Base-by-base conservation (phyloP, 805 yeast species). In the Hanseniaspora nectarophila region DNA sequence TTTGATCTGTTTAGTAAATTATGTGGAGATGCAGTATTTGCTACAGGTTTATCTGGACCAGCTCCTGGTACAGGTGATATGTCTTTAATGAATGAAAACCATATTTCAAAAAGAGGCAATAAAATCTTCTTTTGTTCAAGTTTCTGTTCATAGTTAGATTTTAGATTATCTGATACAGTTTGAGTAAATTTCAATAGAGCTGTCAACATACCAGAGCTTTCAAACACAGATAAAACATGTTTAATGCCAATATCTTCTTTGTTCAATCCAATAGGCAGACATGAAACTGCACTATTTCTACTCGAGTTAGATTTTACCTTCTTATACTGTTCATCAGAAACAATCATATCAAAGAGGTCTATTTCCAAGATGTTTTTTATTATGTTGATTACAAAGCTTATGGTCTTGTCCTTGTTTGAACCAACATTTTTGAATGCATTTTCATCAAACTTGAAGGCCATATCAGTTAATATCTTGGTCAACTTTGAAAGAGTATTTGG, bases 361-460 rank as follows among this genome's bases (percentile, higher is more conserved):
- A 90, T 86, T 38, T 78, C 74, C 8, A 85, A 67, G n/a, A 92
- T 59, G 62, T 92, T 92, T 56, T 95, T 73, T 56, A 88, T 73
- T 60, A 92, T 78, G 47, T 77, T 77, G 15, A 89, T 66, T 26
- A 83, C 85, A 54, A 90, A 71, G 52, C 82, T 77, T 45, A 92
- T 64, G 13, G 89, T 74, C 42, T 81, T 81, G 54, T 79, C 79
- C 58, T 89, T 97, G 34, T 86, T 70, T 0, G 29, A n/a, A 6
- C 33, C 45, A 16, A 29, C 20, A 28, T 40, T 26, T 26, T 40
- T 40, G 15, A 40, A 40, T 2, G 5, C 16, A 4, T 26, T 26
- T 24, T n/a, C 20, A 26, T 40, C 43, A n/a, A 24, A 40, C 10
- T 24, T 26, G n/a, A 40, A 40, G 13, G 43, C 32, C 43, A 40